Conservation (phyloP, 208 protist genomes). For the Acanthamoeba quina region DNA sequence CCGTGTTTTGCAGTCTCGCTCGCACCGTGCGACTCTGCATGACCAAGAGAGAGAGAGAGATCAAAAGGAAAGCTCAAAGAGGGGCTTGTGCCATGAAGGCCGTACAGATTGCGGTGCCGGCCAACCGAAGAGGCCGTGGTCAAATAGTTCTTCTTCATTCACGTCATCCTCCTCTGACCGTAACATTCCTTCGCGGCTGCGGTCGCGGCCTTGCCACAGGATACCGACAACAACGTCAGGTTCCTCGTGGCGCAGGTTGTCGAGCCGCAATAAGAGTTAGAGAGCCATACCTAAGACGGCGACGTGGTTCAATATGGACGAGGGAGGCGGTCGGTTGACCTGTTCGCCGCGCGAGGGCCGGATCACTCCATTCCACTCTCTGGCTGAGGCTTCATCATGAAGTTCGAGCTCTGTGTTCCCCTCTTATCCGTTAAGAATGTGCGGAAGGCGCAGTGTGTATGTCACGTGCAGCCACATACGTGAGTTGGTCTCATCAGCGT, state of each 20-base stretch:
- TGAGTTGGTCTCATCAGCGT: background rate
- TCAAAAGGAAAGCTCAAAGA: background rate
- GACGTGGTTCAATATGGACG: background rate
- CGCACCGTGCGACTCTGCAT: background rate
- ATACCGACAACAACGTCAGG: too few relatives aligned
- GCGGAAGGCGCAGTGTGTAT: too few relatives aligned
- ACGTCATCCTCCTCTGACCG: background rate
- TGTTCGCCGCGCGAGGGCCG: background rate
- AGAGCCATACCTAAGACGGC: background rate
- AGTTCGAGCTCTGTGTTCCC: too few relatives aligned
- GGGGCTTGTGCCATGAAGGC: background rate
- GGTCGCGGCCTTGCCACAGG: too few relatives aligned
- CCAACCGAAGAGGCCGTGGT: background rate
- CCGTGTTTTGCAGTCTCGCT: background rate
- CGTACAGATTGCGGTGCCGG: background rate
- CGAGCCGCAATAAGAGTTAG: background rate
- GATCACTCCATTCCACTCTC: background rate
- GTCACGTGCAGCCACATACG: too few relatives aligned
- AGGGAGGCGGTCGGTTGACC: background rate
- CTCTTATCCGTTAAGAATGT: background rate
- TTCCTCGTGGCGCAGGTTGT: background rate
- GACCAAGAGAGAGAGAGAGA: too few relatives aligned
- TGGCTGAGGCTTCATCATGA: too few relatives aligned
- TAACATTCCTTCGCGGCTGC: too few relatives aligned
- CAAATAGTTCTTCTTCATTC: background rate